Base-by-base conservation (phyloP, 768 basidiomycete genomes). In the Mycena amicta region DNA sequence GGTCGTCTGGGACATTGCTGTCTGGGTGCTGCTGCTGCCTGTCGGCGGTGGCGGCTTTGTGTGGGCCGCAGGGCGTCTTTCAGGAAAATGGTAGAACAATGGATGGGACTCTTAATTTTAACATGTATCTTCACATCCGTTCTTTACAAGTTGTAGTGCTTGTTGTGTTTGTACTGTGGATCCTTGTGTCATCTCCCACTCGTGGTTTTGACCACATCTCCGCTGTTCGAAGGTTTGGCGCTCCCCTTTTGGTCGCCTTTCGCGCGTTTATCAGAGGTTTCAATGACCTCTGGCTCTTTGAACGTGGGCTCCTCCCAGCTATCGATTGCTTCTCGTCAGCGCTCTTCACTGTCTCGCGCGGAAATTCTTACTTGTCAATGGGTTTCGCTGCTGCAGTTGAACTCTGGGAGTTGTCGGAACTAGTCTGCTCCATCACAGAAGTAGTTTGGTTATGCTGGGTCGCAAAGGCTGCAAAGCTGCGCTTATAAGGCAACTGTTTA, bases 1-100 rank as follows among this genome's bases (percentile, higher is more conserved):
- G 28, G 74, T 96, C 37, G 71, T 88, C 16, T 95, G 93, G 90
- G 92, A 95, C 71, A 67, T 91, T n/a, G 85, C 87, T 16, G 86
- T 90, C 23, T 94, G 92, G 86, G 61, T 86, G n/a, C 73, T 90
- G 12, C 77, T 92, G 18, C 66, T 89, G 20, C 86, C 86, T 0
- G 74, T 85, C 1, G 84, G 89, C 25, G 77, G 72, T 3, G 78
- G 81, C 11, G 83, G 83, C 1, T 67, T 83, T 16, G 73, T 78
- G 5, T 90, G 88, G 87, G 80, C 77, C 39, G 71, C 71, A 13
- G 87, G 87, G 20, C 78, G 79, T 49, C 64, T 86, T 57, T 67
- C 72, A 8, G 76, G 77, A 39, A 73, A 70, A 67, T 89, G 87
- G 87, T 90, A 59, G 57, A 40, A 6, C 45, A 23, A 29, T 29